These are phyloP conservation scores for Phytophthora sp. DNA, from an alignment of 352 stramenopile genomes.

Conservation along the genomic window DNA sequence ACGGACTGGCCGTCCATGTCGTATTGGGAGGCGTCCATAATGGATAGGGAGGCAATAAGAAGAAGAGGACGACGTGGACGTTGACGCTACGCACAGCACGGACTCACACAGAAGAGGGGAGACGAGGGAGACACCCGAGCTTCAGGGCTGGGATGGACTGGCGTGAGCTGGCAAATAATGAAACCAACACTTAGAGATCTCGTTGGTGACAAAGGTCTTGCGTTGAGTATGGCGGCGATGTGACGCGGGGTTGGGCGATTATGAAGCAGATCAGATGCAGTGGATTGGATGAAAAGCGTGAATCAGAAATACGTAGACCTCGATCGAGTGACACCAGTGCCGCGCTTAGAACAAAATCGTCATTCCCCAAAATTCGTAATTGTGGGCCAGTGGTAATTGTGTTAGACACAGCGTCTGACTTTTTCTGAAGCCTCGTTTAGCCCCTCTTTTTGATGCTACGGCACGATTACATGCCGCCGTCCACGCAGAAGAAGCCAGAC, in stretches of 20 bases:
- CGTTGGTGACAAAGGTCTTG: constrained; percentile 21
- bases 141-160: neutral
- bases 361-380: no score
- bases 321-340: no score
- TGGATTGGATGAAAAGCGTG: constrained; percentile 3
- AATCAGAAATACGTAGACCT: no score
- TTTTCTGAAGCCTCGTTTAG: no score
- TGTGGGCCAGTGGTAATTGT: no score
- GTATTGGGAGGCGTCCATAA: constrained; percentile 25
- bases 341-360: no score
- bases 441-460: no score
- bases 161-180: constrained; percentile 7
- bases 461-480: no score
- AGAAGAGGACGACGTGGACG: constrained; percentile 18
- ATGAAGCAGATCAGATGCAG: neutral
- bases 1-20: neutral
- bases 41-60: neutral
- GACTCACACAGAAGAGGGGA: constrained; percentile 25
- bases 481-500: no score
- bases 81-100: constrained; percentile 16
- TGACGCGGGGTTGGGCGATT: neutral
- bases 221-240: neutral
- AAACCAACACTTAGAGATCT: constrained; percentile 19
- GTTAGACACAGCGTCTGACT: no score
- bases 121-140: neutral